These are phyloP conservation scores for Moesziomyces sp. DNA, from an alignment of 1,284 basidiomycete genomes.

Conservation along the genomic window DNA sequence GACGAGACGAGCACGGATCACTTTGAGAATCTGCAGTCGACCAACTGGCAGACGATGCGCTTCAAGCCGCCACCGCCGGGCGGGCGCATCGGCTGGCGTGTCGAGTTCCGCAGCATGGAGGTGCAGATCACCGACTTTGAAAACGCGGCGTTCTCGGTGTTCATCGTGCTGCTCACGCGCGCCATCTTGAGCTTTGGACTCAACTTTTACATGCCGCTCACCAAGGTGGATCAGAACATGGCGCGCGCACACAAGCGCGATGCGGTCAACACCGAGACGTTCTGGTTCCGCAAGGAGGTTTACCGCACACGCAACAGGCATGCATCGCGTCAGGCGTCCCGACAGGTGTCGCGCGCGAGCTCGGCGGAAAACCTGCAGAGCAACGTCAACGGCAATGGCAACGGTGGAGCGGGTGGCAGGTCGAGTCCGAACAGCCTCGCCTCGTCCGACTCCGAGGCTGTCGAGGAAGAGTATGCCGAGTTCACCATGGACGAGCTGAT, in stretches of 20 bases:
- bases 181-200: constrained; percentile 90
- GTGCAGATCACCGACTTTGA: constrained; percentile 99
- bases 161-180: constrained; percentile 90
- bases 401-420: constrained; percentile 9
- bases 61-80: constrained; percentile 93
- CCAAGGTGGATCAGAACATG: constrained; percentile 99
- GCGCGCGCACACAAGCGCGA: constrained; percentile 84
- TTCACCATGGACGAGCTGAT: constrained; percentile 94
- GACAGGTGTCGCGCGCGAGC: constrained; percentile 15
- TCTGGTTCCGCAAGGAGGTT: constrained; percentile 90
- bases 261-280: constrained; percentile 79
- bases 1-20: constrained; percentile 89
- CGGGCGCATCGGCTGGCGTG: constrained; percentile 94
- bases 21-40: constrained; percentile 99
- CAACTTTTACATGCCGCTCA: constrained; percentile 96
- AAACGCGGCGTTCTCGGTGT: constrained; percentile 95
- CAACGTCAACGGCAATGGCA: constrained; percentile 5
- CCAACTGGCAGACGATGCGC: constrained; percentile 98
- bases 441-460: constrained; percentile 12
- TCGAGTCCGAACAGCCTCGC: constrained; percentile 29
- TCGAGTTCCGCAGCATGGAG: constrained; percentile 99
- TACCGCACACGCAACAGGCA: constrained; percentile 71
- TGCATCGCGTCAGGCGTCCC: constrained; percentile 56
- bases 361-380: constrained; percentile 27
- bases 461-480: constrained; percentile 84